phyloP scores from a whole-genome alignment of 1,139 yeast species.

The Hansenula sp. region DNA sequence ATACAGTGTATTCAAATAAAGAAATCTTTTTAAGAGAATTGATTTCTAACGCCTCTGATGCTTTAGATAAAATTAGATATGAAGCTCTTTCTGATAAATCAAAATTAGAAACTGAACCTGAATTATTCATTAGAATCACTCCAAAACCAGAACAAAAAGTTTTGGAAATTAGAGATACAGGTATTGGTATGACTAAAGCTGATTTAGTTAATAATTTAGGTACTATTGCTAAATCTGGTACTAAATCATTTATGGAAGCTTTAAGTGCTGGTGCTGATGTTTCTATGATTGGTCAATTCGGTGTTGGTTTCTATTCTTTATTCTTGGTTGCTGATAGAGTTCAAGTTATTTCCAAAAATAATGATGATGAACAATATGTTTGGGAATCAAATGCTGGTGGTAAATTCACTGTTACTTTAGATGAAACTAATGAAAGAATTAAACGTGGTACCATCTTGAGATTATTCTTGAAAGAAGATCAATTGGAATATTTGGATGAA shows the following conservation, averaged over 20 bases:
- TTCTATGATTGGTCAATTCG: slow-evolving; percentile 99
- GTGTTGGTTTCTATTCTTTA: slow-evolving; percentile 99
- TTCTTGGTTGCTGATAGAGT: slow-evolving; percentile 99
- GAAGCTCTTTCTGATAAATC: slow-evolving; percentile 92
- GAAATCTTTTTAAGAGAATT: slow-evolving; percentile 99
- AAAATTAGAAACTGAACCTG: slow-evolving; percentile 92
- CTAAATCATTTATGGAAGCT: slow-evolving; percentile 99
- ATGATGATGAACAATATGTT: slow-evolving; percentile 98
- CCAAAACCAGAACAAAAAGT: slow-evolving; percentile 94
- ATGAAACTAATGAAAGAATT: slow-evolving; percentile 77
- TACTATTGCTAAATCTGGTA: slow-evolving; percentile 99
- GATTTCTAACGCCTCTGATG: slow-evolving; percentile 97
- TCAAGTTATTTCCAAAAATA: slow-evolving; percentile 97
- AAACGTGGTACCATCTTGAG: slow-evolving; percentile 96
- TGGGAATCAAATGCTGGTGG: slow-evolving; percentile 99
- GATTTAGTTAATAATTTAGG: slow-evolving; percentile 99
- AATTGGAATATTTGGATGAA: slow-evolving; percentile 98
- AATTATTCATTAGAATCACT: slow-evolving; percentile 93
- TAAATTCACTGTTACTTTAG: slow-evolving; percentile 93
- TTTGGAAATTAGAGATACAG: slow-evolving; percentile 97
- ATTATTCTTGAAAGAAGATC: slow-evolving; percentile 98
- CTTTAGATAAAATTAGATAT: slow-evolving; percentile 94
- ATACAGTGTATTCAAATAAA: slow-evolving; percentile 99
- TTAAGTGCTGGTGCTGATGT: slow-evolving; percentile 99
- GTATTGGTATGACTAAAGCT: slow-evolving; percentile 99